Percentiles rank a stretch among this genome's conserved stretches.
These are phyloP conservation scores for Brettanomyces custersianus DNA, from an alignment of 805 yeast genomes.

Conservation along the genomic window DNA sequence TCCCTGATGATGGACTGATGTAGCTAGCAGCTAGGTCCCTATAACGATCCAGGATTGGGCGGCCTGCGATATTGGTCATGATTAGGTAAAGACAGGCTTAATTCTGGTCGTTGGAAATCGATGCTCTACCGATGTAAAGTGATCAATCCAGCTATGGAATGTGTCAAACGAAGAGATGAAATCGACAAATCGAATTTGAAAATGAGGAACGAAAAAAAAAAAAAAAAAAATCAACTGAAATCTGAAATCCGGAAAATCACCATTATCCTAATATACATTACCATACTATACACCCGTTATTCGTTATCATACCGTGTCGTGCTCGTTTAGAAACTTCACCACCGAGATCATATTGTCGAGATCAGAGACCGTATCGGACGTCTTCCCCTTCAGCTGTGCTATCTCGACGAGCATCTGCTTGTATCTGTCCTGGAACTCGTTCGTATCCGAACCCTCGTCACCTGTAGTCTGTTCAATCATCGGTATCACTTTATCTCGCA, in stretches of 20 bases:
- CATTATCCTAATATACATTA: no score
- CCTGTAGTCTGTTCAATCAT: neutral
- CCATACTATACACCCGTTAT: no score
- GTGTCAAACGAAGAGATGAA: neutral
- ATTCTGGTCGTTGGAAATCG: no score
- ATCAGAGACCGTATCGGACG: constrained; percentile 30
- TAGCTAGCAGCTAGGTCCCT: neutral
- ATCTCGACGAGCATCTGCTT: constrained; percentile 19
- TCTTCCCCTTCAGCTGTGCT: constrained; percentile 24
- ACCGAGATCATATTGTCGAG: constrained; percentile 24
- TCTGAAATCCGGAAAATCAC: no score
- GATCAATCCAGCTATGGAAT: no score
- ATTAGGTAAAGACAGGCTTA: neutral
- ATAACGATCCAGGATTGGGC: neutral
- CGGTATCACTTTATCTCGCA: constrained; percentile 1
- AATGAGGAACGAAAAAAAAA: constrained; percentile 6
- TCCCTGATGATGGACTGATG: neutral
- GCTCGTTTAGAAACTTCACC: constrained; percentile 10
- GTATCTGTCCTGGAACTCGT: constrained; percentile 2
- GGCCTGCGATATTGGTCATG: neutral
- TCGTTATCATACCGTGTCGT: no score
- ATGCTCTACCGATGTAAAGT: no score
- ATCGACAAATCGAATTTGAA: constrained; percentile 5
- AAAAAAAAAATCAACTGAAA: neutral
- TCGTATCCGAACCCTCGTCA: constrained; percentile 3